Percentiles rank a stretch among this genome's conserved stretches.
Conservation (phyloP, 73 alveolate species). For the Stentor roeselii region DNA sequence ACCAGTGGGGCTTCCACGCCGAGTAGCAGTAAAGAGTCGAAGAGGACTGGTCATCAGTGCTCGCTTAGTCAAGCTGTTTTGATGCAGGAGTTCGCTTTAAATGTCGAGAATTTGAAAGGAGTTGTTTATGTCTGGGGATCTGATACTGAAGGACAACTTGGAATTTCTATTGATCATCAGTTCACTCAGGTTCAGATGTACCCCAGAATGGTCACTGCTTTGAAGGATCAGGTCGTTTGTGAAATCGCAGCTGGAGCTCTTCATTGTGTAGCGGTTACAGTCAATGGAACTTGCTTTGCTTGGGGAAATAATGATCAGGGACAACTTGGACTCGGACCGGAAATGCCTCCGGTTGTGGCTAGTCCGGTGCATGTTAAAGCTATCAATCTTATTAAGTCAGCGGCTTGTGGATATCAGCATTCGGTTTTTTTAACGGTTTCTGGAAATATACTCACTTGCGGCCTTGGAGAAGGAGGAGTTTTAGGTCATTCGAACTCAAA, state of each 20-base stretch:
- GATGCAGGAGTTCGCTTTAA: not conserved
- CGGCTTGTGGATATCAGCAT: conserved; percentile 93
- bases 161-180: conserved; percentile 32
- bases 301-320: conserved; percentile 86
- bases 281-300: conserved; percentile 69
- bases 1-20: not conserved
- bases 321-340: conserved; percentile 82
- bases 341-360: not conserved
- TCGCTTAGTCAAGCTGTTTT: conserved; percentile 1
- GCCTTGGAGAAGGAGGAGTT: conserved; percentile 70
- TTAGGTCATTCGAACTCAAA: conserved; percentile 32
- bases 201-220: conserved; percentile 78
- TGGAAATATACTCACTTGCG: conserved; percentile 85
- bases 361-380: conserved; percentile 38
- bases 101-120: conserved; percentile 42
- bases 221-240: conserved; percentile 75
- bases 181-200: conserved; percentile 44
- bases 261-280: conserved; percentile 75
- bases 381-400: conserved; percentile 52
- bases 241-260: conserved; percentile 84
- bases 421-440: conserved; percentile 63
- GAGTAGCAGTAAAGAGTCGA: not conserved
- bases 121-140: conserved; percentile 60
- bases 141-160: conserved; percentile 55
- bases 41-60: not conserved